Evolutionary conservation across 2,329 filamentous ascomycete species (phyloP).

Genomic region (Sporothrix phasma): DNA sequence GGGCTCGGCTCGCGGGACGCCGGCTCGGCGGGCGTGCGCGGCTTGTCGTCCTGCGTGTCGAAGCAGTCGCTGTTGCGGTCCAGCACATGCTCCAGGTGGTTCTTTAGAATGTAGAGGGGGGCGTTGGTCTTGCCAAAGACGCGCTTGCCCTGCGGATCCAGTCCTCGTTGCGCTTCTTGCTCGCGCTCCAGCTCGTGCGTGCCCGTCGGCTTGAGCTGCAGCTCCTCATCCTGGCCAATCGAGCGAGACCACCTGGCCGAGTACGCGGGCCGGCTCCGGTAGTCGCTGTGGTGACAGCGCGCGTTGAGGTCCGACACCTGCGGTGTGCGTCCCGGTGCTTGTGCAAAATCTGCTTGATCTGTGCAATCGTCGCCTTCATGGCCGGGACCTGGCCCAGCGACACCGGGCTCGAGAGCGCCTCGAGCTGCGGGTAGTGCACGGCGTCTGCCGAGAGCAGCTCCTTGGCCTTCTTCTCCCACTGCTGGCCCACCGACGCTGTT

Average conservation of each 20-base stretch:
- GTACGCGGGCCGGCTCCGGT: conserved; percentile 74
- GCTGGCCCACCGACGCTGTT: conserved; percentile 67
- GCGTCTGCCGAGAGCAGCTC: conserved; percentile 87
- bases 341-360: conserved; percentile 83
- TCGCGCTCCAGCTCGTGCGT: conserved; percentile 91
- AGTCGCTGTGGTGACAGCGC: conserved; percentile 63
- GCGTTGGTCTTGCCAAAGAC: conserved; percentile 97
- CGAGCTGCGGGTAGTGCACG: conserved; percentile 88
- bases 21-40: conserved; percentile 81
- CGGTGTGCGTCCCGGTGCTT: conserved; percentile 93
- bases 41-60: conserved; percentile 73
- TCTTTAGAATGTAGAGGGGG: conserved; percentile 87
- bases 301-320: conserved; percentile 76
- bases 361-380: conserved; percentile 64
- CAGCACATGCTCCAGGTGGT: conserved; percentile 87
- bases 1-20: conserved; percentile 70
- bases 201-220: conserved; percentile 86
- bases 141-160: conserved; percentile 98
- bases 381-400: conserved; percentile 62
- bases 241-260: conserved; percentile 83
- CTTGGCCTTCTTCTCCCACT: conserved; percentile 88
- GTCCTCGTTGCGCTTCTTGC: conserved; percentile 88
- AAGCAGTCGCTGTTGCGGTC: conserved; percentile 88
- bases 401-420: conserved; percentile 80
- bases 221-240: conserved; percentile 73